A percentile compares a stretch with the other conserved stretches of the same genome.
These are phyloP conservation scores for Leccinum subtestaceum DNA, from an alignment of 768 basidiomycete genomes.

Conservation along the genomic window DNA sequence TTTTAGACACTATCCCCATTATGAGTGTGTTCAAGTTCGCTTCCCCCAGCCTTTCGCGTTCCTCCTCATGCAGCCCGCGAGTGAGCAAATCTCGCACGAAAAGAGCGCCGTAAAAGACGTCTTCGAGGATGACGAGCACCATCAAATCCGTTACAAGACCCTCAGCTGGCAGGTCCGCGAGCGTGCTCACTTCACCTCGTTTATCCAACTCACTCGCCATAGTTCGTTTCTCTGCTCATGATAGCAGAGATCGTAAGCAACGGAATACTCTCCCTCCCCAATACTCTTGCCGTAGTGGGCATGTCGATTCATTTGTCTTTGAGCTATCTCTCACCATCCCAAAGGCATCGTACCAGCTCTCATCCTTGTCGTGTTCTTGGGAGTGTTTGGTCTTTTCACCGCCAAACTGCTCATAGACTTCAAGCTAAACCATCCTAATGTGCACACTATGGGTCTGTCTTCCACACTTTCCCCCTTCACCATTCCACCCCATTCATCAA, in stretches of 20 bases:
- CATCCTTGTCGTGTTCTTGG: constrained; percentile 2
- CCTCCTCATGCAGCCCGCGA: background rate
- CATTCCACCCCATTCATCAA: background rate
- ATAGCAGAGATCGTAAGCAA: constrained; percentile 7
- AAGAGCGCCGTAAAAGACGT: constrained; percentile 24
- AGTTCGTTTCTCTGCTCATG: constrained; percentile 4
- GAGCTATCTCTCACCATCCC: background rate
- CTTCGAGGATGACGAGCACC: constrained; percentile 43
- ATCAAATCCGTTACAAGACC: constrained; percentile 4
- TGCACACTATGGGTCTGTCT: constrained; percentile 49
- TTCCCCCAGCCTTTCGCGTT: background rate
- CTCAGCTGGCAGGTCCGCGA: constrained; percentile 4
- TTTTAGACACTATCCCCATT: background rate
- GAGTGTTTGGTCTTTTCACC: constrained; percentile 6
- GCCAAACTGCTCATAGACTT: constrained; percentile 45
- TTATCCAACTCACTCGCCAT: background rate
- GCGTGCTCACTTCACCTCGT: no score
- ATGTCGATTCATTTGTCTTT: background rate
- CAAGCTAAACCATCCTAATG: constrained; percentile 43
- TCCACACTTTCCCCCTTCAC: background rate
- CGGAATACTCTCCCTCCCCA: background rate
- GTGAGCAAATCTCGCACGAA: background rate
- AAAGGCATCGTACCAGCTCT: constrained; percentile 10
- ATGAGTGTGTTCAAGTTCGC: background rate
- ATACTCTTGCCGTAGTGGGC: constrained; percentile 2